Percentiles rank a stretch among this genome's conserved stretches.
Evolutionary conservation across 805 yeast genomes (phyloP).

Genomic region (Candida piceae): DNA sequence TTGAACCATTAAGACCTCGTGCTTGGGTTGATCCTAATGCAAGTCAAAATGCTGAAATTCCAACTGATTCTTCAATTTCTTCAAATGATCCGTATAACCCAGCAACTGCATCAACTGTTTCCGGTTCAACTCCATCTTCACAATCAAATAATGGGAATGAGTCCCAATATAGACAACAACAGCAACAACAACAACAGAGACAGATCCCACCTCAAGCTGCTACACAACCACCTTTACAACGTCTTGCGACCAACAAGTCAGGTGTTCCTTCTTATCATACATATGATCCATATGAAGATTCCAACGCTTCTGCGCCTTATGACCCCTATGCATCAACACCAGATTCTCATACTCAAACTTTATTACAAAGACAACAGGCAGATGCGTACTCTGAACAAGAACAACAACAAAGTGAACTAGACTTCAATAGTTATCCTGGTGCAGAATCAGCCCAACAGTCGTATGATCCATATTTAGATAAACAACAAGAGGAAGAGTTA

Average conservation of each 20-base stretch:
- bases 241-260: not conserved
- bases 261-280: conserved; percentile 19
- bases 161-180: conserved; percentile 11
- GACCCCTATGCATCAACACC: no score
- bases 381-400: conserved; percentile 5
- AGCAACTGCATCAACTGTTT: conserved; percentile 19
- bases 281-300: conserved; percentile 18
- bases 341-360: no score
- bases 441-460: conserved; percentile 7
- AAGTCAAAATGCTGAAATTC: not conserved
- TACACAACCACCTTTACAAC: conserved; percentile 1
- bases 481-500: conserved; percentile 17
- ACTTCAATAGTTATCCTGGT: conserved; percentile 27
- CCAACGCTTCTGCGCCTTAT: not conserved
- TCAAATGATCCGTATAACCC: conserved; percentile 18
- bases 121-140: conserved; percentile 12
- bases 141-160: conserved; percentile 3
- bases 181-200: conserved; percentile 12
- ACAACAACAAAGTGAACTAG: conserved; percentile 14
- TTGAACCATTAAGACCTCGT: conserved; percentile 20
- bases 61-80: conserved; percentile 8
- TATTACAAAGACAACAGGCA: no score
- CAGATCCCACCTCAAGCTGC: not conserved
- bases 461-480: conserved; percentile 22
- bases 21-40: conserved; percentile 11